Evolutionary conservation across 306 rosid species (phyloP).

Genomic region (Ceratonia siliqua): DNA sequence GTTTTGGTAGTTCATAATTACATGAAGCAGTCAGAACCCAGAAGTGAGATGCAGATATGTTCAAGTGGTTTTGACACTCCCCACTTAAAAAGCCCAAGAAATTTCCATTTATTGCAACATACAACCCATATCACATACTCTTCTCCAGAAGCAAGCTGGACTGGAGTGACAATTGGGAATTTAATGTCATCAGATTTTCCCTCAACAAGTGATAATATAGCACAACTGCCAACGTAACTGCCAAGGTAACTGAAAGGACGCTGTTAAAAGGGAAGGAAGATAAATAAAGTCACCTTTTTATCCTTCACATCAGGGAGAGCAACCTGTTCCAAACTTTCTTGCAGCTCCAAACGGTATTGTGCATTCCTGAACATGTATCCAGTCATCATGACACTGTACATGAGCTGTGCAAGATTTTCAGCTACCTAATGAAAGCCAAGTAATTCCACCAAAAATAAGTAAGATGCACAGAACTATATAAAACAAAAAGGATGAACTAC

Average conservation of each 20-base stretch:
- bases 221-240: not conserved
- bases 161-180: not conserved
- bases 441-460: conserved; percentile 29
- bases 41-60: not conserved
- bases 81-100: not conserved
- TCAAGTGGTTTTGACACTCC: too few relatives aligned
- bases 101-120: not conserved
- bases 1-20: not conserved
- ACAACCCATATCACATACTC: not conserved
- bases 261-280: conserved; percentile 16
- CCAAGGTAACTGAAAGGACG: not conserved
- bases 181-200: not conserved
- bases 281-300: conserved; percentile 53
- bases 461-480: conserved; percentile 13
- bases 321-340: conserved; percentile 89
- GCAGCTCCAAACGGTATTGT: conserved; percentile 89
- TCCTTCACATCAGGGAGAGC: conserved; percentile 88
- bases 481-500: conserved; percentile 11
- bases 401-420: conserved; percentile 96
- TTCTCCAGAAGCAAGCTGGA: not conserved
- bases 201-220: not conserved
- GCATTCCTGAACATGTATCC: conserved; percentile 98
- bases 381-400: conserved; percentile 98
- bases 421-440: conserved; percentile 71
- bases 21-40: not conserved